A percentile compares a stretch with the other conserved stretches of the same genome.
phyloP scores from a whole-genome alignment of 768 basidiomycete species.

The Holtermanniella nyarrowii region DNA sequence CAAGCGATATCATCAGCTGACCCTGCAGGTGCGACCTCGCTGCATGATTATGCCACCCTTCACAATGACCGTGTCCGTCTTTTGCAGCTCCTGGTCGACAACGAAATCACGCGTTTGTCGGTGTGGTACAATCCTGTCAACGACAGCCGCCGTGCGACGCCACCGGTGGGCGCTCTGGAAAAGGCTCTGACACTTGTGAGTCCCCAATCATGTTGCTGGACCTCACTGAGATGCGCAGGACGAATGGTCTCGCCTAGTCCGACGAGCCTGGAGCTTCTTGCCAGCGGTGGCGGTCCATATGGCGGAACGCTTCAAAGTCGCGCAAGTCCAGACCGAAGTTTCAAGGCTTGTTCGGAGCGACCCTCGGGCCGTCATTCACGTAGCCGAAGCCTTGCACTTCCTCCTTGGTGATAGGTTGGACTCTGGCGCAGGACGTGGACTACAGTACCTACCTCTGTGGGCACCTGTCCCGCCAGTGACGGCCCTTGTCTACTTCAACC shows the following conservation, averaged over 20 bases:
- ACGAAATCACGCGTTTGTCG: slow-evolving; percentile 70
- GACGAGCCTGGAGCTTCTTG: slow-evolving; percentile 68
- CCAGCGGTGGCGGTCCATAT: slow-evolving; percentile 75
- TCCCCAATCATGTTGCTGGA: background rate
- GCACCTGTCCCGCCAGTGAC: slow-evolving; percentile 61
- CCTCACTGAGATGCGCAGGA: slow-evolving; percentile 7
- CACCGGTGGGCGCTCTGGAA: slow-evolving; percentile 46
- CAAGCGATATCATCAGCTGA: background rate
- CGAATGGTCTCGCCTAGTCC: slow-evolving; percentile 58
- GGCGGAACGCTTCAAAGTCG: slow-evolving; percentile 74
- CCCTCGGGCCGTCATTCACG: slow-evolving; percentile 57
- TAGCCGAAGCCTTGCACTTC: slow-evolving; percentile 70
- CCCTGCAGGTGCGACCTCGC: slow-evolving; percentile 21
- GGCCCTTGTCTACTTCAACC: slow-evolving; percentile 61
- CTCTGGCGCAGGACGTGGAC: slow-evolving; percentile 41
- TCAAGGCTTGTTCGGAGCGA: slow-evolving; percentile 61
- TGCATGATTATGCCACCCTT: slow-evolving; percentile 50
- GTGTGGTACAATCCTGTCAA: slow-evolving; percentile 87
- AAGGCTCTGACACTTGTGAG: slow-evolving; percentile 56
- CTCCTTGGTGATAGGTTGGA: slow-evolving; percentile 66
- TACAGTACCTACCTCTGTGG: slow-evolving; percentile 78
- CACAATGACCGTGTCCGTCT: slow-evolving; percentile 63
- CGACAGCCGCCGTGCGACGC: slow-evolving; percentile 44
- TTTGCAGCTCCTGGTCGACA: slow-evolving; percentile 74
- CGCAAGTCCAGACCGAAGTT: slow-evolving; percentile 60